Base-by-base conservation (phyloP, 2,329 filamentous ascomycete species). In the Polychaeton citri region DNA sequence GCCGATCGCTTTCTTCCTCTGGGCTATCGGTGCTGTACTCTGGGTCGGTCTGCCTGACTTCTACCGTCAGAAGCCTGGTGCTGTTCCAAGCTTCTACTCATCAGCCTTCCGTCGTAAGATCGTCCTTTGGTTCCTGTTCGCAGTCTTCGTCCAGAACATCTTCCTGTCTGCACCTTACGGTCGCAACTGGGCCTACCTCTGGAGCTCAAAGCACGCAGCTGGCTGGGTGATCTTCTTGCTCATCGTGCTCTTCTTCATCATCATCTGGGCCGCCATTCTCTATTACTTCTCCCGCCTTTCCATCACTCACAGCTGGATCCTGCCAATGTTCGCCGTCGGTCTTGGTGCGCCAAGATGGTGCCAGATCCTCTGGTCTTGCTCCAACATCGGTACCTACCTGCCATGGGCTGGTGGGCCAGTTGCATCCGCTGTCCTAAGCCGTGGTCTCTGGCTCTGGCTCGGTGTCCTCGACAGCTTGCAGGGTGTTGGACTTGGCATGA, bases 401-500 rank as follows among this genome's bases (percentile, higher is more conserved):
- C 76, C 76, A 2, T 79, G 75, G 75, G 70, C 70, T 5, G 71
- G 71, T 26, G 59, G 61, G 2, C 66, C 68, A 13, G 55, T 71
- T 1, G 62, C 66, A 6, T 66, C 69, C 3, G 72, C 76, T 0
- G 51, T 79, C 1, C 55, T 74, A 6, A 71, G 71, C 2, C 63
- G 76, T 30, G 59, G 63, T 37, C 55, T 79, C 4, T 80, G 76
- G 76, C 63, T 80, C 8, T 81, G 76, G 75, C 66, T 81, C 0
- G 76, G 76, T 28, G 65, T 79, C 4, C 61, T 80, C 7, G 76
- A 81, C 45, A 66, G 72, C 7, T 58, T 80, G 5, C 76, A 81
- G 51, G 74, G 74, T 26, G 69, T 79, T 2, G 76, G 76, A 2
- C 70, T 80, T 37, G 76, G 76, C 36, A 80, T 79, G 74, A 72